Evolutionary conservation across 306 rosid genomes (phyloP).

Genomic region (Pterocarpus macrocarpus): DNA sequence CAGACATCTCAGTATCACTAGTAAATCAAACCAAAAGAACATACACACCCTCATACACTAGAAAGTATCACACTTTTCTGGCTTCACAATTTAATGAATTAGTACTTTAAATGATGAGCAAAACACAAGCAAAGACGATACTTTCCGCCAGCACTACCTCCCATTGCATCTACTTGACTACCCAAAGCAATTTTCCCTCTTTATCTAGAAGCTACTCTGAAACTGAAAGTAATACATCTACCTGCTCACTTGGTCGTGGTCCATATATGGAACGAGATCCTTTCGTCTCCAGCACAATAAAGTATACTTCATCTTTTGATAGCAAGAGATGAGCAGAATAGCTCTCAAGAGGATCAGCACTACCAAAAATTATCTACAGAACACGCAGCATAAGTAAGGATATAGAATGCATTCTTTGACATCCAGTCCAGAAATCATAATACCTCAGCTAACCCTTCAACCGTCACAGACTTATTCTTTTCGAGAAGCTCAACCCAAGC

Average conservation of each 20-base stretch:
- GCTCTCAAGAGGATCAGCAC: conserved; percentile 83
- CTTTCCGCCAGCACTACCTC: conserved; percentile 6
- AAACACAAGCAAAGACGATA: conserved; percentile 33
- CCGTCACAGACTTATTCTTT: conserved; percentile 77
- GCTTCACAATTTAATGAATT: conserved; percentile 30
- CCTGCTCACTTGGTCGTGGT: conserved; percentile 88
- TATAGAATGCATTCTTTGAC: conserved; percentile 29
- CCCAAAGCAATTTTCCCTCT: conserved; percentile 5
- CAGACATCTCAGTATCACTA: conserved; percentile 23
- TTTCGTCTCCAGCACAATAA: conserved; percentile 79
- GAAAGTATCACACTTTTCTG: conserved; percentile 23
- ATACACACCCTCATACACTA: neutral
- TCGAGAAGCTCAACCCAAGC: conserved; percentile 98
- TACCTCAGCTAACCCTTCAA: conserved; percentile 94
- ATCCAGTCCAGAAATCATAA: conserved; percentile 40
- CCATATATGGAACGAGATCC: conserved; percentile 79
- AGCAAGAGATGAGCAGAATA: conserved; percentile 90
- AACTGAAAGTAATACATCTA: conserved; percentile 49
- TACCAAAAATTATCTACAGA: conserved; percentile 93
- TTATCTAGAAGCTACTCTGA: conserved; percentile 17
- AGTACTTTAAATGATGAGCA: conserved; percentile 29
- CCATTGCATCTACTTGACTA: conserved; percentile 32
- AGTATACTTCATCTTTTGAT: conserved; percentile 90
- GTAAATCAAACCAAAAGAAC: conserved; percentile 23
- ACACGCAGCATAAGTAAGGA: conserved; percentile 52